Evolutionary conservation across 2,329 filamentous ascomycete species (phyloP).

Genomic region (Alternaria sp.): DNA sequence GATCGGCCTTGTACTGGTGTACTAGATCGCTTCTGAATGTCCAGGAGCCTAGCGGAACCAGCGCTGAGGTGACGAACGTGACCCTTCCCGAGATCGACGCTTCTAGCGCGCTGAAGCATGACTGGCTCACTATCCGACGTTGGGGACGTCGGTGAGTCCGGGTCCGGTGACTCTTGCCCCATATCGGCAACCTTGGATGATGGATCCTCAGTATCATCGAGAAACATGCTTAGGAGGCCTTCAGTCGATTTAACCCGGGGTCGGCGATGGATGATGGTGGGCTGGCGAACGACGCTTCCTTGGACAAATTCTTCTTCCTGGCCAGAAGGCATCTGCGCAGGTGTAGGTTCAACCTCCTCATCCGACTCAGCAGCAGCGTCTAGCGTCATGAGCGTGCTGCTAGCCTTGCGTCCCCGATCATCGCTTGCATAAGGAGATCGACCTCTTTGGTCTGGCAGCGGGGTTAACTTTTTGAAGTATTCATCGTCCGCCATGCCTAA

Average conservation of each 20-base stretch:
- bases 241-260: constrained; percentile 66
- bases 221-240: constrained; percentile 63
- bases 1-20: constrained; percentile 37
- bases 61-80: constrained; percentile 77
- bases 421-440: constrained; percentile 36
- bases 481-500: constrained; percentile 73
- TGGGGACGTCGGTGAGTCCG: constrained; percentile 40
- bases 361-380: constrained; percentile 51
- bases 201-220: constrained; percentile 41
- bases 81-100: constrained; percentile 69
- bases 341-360: constrained; percentile 28
- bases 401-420: constrained; percentile 43
- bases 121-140: constrained; percentile 39
- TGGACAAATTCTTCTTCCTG: constrained; percentile 56
- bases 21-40: constrained; percentile 58
- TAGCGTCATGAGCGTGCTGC: constrained; percentile 54
- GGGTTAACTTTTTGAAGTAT: constrained; percentile 67
- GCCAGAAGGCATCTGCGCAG: constrained; percentile 28
- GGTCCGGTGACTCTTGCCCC: constrained; percentile 35
- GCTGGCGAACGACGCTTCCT: constrained; percentile 60
- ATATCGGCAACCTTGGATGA: constrained; percentile 41
- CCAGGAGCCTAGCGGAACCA: constrained; percentile 76
- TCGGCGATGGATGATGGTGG: constrained; percentile 69
- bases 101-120: constrained; percentile 68
- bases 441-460: constrained; percentile 53